A percentile compares a stretch with the other conserved stretches of the same genome.
Conservation (phyloP, 2,329 filamentous ascomycete genomes). For the Fusarium graminum region DNA sequence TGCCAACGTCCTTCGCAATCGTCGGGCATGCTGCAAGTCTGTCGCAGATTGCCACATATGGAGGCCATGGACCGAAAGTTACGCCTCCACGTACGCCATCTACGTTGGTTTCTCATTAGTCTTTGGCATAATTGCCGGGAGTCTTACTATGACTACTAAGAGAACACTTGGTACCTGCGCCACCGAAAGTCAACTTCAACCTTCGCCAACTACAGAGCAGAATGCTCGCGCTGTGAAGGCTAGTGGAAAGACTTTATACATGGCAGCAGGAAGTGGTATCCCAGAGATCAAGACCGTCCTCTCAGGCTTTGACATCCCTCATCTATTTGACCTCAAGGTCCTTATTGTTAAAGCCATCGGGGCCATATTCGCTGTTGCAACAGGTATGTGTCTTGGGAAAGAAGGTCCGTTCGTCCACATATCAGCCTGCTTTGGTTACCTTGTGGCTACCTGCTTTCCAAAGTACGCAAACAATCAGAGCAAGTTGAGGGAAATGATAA, state of each 20-base stretch:
- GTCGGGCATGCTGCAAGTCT: conserved; percentile 17
- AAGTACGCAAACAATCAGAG: conserved; percentile 29
- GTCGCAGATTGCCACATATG: background rate
- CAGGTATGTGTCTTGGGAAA: conserved; percentile 38
- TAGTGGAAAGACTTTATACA: conserved; percentile 29
- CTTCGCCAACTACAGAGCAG: background rate
- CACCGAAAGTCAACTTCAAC: conserved; percentile 10
- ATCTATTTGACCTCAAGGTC: conserved; percentile 33
- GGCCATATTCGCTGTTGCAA: conserved; percentile 31
- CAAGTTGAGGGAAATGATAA: conserved; percentile 34
- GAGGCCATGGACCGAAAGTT: conserved; percentile 25
- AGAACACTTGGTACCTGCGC: too few species aligned
- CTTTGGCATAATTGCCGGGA: conserved; percentile 28
- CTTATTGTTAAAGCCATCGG: conserved; percentile 33
- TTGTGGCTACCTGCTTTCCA: conserved; percentile 16
- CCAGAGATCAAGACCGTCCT: conserved; percentile 34
- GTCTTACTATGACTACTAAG: conserved; percentile 24
- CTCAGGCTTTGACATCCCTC: conserved; percentile 30
- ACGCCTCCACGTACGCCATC: conserved; percentile 15
- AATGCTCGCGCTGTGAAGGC: background rate
- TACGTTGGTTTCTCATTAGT: conserved; percentile 21
- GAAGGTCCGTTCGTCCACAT: conserved; percentile 37
- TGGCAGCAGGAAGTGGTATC: conserved; percentile 38
- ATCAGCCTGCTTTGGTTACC: conserved; percentile 34
- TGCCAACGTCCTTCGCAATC: conserved; percentile 4